Base-by-base conservation (phyloP, 75 land plant genomes). In the Pinus taeda region DNA sequence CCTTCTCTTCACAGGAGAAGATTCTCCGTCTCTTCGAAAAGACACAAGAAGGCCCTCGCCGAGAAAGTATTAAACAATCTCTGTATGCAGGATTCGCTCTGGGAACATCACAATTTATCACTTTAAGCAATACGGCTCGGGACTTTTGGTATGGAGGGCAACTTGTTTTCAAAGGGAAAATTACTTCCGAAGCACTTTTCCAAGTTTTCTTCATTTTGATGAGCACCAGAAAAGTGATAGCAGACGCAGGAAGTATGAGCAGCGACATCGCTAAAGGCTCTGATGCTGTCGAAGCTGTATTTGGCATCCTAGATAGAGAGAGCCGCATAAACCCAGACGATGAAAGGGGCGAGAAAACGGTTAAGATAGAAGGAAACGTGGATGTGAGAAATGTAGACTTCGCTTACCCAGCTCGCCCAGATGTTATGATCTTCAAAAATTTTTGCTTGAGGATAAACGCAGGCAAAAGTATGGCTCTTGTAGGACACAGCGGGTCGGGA, bases 201-300 rank as follows among this genome's bases (percentile, higher is more conserved):
- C 79, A 88, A 75, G 87, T 88, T 4, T 93, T 95, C 84, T 83
- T 89, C 82, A 81, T 95, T 30, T 83, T 95, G 15, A 88, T 95
- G 39, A 85, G 90, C 84, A 93, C 93, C 3, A 95, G 92, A 6
- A 76, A 86, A 3, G 88, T 89, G 81, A 90, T 95, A 22, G 95
- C 95, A 24, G 98, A 95, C 15, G 93, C 95, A 5, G 95, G 91
- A 5, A 90, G 86, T 81, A 87, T 92, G 86, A 95, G 92, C n/a
- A 74, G 90, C 1, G 98, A 93, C 71, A 75, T 93, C 3, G 85
- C 93, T 70, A 90, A 87, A 75, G 93, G 93, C 3, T 73, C 90
- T 12, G 84, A 85, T 15, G 83, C 93, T 0, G 85, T 88, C 57
- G 85, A 78, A 13, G 84, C 93, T 0, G 90, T 95, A 15, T 90